Evolutionary conservation across 1,139 yeast species (phyloP), one percentile per base, ranked within the genome.

Genomic region (Candida tropicalis): DNA sequence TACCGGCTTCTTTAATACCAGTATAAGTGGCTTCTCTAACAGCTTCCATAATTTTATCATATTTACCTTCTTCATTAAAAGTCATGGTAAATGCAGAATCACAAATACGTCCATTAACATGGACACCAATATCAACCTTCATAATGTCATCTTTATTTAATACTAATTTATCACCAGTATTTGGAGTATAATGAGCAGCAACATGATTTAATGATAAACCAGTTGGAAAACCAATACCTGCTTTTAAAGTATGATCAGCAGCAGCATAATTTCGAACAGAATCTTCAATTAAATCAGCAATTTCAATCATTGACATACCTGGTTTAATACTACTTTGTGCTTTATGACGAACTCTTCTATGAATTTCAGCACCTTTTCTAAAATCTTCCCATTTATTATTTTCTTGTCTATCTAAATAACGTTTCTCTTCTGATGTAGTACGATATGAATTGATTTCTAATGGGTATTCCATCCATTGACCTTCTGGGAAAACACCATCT

Each of bases 121-220:
- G 99, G 16, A 93, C 97, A 50, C 99, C 99, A 58, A 91, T 82
- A 63, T 93, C 99, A 28, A 93, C 95, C 70, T 95, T 95, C 90
- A 93, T 82, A 40, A 93, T 97, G 65, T 93, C 99, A 50, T 87
- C 95, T 56, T 88, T 81, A 46, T 77, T 73, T 54, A 93, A 72
- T 1, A 86, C 86, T 8, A 87, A 77, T 56, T 82, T 88, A 65
- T 95, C 99, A 15, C 97, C 97, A 13, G 95, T 84, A 66, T 93
- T 93, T 15, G 99, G 99, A 0, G 98, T 91, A 65, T 90, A 93
- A 64, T 95, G 99, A 0, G 99, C 99, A 24, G 99, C 99, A 56
- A 90, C 86, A 60, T 91, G 88, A 66, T 93, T 95, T 51, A 91
- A 68, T 0, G 97, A 88, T 40, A 95, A 77, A 44, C 99, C 99